A percentile compares a stretch with the other conserved stretches of the same genome.
Evolutionary conservation across 2,329 filamentous ascomycete genomes (phyloP).

Genomic region (Colletotrichum phormii): DNA sequence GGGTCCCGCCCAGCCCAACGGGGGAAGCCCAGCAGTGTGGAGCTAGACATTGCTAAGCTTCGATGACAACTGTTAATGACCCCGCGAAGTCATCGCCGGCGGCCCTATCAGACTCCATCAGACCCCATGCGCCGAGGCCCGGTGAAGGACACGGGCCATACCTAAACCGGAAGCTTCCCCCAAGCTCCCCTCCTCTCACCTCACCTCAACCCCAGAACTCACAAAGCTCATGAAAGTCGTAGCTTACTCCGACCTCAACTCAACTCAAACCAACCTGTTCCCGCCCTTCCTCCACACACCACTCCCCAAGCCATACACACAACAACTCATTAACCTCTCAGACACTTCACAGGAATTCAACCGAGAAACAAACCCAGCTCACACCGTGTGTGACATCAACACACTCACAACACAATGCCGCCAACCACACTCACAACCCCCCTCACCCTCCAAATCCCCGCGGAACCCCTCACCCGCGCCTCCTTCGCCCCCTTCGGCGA

Average conservation of each 20-base stretch:
- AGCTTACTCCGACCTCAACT: constrained; percentile 15
- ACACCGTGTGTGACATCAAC: neutral
- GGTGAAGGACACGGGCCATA: constrained; percentile 7
- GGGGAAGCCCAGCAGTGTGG: neutral
- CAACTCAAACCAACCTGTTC: neutral
- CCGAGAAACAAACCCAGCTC: neutral
- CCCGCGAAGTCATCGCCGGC: neutral
- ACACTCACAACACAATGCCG: neutral
- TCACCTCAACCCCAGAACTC: neutral
- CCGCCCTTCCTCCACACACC: neutral
- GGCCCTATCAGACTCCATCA: constrained; percentile 22
- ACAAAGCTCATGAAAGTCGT: neutral
- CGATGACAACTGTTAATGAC: constrained; percentile 21
- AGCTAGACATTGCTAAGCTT: neutral
- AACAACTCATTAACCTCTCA: neutral
- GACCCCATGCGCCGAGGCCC: neutral
- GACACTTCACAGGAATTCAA: neutral
- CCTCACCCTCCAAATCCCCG: constrained; percentile 57
- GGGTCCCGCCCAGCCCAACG: neutral
- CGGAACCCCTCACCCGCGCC: constrained; percentile 74
- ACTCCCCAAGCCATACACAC: neutral
- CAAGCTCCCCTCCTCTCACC: constrained; percentile 1
- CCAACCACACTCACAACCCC: constrained; percentile 23
- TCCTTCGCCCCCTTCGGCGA: constrained; percentile 85
- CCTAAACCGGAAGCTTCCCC: constrained; percentile 17